phyloP scores from a whole-genome alignment of 2,329 filamentous ascomycete genomes.

The Cryphonectria naterciae region DNA sequence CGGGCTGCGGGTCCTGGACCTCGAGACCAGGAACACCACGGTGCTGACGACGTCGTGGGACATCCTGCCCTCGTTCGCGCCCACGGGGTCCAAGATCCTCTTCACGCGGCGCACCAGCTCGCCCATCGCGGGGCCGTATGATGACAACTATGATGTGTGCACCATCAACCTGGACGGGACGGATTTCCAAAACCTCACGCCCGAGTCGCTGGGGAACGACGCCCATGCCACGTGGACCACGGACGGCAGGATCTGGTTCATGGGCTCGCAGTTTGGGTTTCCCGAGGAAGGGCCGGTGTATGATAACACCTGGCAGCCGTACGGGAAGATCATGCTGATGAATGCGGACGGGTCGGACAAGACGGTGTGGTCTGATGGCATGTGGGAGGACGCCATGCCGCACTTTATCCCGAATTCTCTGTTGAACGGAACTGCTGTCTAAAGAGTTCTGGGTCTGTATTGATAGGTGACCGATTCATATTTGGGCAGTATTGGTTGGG shows the following conservation, averaged over 20 bases:
- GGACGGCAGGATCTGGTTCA: conserved; percentile 46
- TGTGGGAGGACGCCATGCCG: conserved; percentile 41
- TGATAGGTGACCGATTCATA: background rate
- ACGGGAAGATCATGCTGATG: conserved; percentile 48
- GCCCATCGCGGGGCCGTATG: conserved; percentile 9
- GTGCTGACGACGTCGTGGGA: conserved; percentile 43
- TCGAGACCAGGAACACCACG: conserved; percentile 31
- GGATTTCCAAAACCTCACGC: conserved; percentile 40
- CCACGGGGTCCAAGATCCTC: conserved; percentile 42
- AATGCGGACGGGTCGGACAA: conserved; percentile 43
- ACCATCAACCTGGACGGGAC: conserved; percentile 47
- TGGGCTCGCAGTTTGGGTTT: conserved; percentile 47
- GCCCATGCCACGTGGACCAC: conserved; percentile 48
- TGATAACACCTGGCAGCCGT: conserved; percentile 49
- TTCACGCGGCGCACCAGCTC: conserved; percentile 42
- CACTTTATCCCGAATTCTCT: conserved; percentile 15
- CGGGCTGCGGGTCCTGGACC: conserved; percentile 40
- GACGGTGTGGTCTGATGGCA: conserved; percentile 35
- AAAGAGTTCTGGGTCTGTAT: background rate
- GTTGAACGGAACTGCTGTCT: background rate
- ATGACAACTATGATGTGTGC: conserved; percentile 43
- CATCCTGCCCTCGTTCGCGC: conserved; percentile 44
- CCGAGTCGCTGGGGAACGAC: conserved; percentile 42
- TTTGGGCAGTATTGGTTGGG: no score
- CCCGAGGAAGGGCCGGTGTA: conserved; percentile 45